Evolutionary conservation across 129 eudicot genomes (phyloP), one percentile per base, ranked within the genome.

Genomic region (Apium graveolens): DNA sequence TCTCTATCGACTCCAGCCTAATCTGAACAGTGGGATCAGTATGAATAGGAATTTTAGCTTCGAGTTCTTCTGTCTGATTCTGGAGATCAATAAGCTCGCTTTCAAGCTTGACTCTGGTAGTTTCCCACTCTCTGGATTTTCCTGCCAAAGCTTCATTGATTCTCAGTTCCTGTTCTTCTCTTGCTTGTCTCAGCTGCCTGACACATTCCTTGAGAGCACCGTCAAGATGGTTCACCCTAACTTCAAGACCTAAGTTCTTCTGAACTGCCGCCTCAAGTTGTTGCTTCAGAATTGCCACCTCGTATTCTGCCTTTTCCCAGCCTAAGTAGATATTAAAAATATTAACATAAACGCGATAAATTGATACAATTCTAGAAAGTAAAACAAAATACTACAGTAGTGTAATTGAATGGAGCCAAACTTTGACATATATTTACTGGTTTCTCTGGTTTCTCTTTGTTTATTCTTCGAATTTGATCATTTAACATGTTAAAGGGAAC

Each of bases 301-400:
- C 97, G 46, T 85, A 88, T 81, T 92, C 97, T 31, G 97, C 97
- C 79, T 85, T 92, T 81, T 92, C 97, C 97, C 97, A 92, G 17
- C 97, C 97, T 91, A 68, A 68, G 65, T 44, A 65, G 32, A 63
- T 72, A 44, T 24, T 21, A 16, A 7, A 41, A 24, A 39, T 35
- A 41, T 24, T 0, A 41, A 21, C 27, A 18, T 42, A 46, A 72
- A 41, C 2, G 3, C 12, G 11, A 55, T 55, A 55, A 7, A 55
- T 55, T 55, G 24, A 7, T 24, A 55, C 29, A 55, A 1, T 24
- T 57, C 31, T 11, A n/a, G 65, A 57, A n/a, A 57, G 65, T 24
- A 55, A 55, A 55, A 55, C 65, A 55, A 1, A 55, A 55, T 55
- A 8, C 65, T n/a, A n/a, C n/a, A n/a, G n/a, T 55, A 55, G 65